Base-by-base conservation (phyloP, 495 filamentous ascomycete species). In the Penicillium taxi region DNA sequence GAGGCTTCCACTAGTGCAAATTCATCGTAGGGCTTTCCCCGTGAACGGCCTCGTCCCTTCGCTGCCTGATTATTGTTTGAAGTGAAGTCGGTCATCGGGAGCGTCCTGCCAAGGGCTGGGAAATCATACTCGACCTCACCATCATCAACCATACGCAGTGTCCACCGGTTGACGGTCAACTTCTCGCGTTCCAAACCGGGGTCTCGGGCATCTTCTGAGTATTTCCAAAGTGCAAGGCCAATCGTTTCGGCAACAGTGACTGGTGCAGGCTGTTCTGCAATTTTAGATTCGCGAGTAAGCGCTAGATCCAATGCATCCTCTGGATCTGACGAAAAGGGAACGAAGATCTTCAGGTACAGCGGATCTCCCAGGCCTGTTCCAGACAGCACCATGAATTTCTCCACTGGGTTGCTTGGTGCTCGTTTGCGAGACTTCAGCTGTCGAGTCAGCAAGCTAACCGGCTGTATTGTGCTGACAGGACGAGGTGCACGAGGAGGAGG, bases 111-210 rank as follows among this genome's bases (percentile, higher is more conserved):
- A 6, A 96, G 66, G 0, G 91, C 77, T 4, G 88, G 89, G 46
- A 99, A 96, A 53, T 99, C 91, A 48, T 86, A 86, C 47, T 99
- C 91, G 3, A 96, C 83, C 51, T 99, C 91, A 6, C 84, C 89
- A 50, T 89, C 84, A 46, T 99, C 91, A 6, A 96, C 85, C 84
- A 99, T 94, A 19, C 88, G 73, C 11, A 99, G 62, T 7, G 80
- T 82, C 90, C 91, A 99, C 52, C 79, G 76, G 49, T 96, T 96
- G 32, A 95, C 82, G 39, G 86, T 90, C 20, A 82, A 60, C 50
- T 86, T 84, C 19, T 77, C 72, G 12, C 67, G 64, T 2, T 76
- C 69, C 9, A 96, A 69, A 2, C 73, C 37, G 9, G 91, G 93
- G 42, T 84, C 74, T 16, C 80, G 67, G 22, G 80, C 77, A 49